phyloP scores from a whole-genome alignment of 192 early-diverging fungal genomes.

The Allomyces macrogynus region DNA sequence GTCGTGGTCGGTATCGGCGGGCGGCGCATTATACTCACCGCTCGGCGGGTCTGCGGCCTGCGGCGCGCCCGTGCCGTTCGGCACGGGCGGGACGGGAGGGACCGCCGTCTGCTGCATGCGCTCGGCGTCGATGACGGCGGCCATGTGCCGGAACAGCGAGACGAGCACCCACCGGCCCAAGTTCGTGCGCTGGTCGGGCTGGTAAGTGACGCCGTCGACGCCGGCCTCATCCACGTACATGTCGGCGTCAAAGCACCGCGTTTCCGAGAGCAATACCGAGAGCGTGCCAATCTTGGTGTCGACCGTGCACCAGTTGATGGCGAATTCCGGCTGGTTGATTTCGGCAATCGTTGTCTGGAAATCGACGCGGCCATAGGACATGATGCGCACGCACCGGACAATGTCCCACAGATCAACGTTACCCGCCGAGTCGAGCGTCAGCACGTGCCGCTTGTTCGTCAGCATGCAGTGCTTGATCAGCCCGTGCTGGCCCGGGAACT shows the following conservation, averaged over 20 bases:
- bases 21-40: too few relatives aligned
- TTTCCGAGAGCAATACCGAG: slow-evolving; percentile 7
- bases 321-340: slow-evolving; percentile 46
- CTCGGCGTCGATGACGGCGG: too few relatives aligned
- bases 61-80: too few relatives aligned
- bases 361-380: slow-evolving; percentile 28
- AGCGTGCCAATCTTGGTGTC: slow-evolving; percentile 66
- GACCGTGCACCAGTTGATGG: slow-evolving; percentile 78
- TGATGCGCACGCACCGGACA: slow-evolving; percentile 37
- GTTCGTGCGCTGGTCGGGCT: slow-evolving; percentile 4
- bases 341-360: slow-evolving; percentile 31
- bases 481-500: slow-evolving; percentile 33
- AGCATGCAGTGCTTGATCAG: slow-evolving; percentile 44
- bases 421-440: slow-evolving; percentile 63
- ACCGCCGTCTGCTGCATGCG: too few relatives aligned
- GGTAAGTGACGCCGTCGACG: not conserved
- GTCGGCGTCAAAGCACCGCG: slow-evolving; percentile 69
- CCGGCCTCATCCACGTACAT: slow-evolving; percentile 67
- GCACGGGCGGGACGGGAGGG: too few relatives aligned
- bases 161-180: slow-evolving; percentile 4
- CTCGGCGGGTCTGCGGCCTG: too few relatives aligned
- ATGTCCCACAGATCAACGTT: slow-evolving; percentile 84
- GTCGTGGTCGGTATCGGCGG: too few relatives aligned
- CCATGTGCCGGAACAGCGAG: slow-evolving; percentile 1
- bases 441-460: slow-evolving; percentile 64